phyloP scores from a whole-genome alignment of 495 filamentous ascomycete genomes.

The Friedmanniomyces simplex region DNA sequence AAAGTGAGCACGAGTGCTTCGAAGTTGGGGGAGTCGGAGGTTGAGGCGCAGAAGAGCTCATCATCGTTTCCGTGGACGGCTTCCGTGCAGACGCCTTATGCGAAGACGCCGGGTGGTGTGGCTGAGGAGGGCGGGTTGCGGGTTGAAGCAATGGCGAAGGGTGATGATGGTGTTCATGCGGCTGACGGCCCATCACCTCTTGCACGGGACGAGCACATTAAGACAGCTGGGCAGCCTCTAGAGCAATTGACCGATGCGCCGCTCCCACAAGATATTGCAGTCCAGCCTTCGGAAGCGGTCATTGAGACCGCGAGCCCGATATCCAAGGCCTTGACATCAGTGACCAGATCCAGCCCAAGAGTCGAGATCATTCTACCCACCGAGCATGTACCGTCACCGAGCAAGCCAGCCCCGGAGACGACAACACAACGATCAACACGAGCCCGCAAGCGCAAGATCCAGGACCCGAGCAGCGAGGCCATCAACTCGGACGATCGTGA shows the following conservation, averaged over 20 bases:
- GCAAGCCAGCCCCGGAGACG: not conserved
- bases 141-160: not conserved
- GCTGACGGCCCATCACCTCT: not conserved
- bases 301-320: not conserved
- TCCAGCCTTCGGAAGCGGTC: not conserved
- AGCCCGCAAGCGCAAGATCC: constrained; percentile 9
- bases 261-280: not conserved
- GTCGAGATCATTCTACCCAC: constrained; percentile 5
- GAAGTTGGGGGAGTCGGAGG: not conserved
- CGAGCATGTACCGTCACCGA: not conserved
- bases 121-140: not conserved
- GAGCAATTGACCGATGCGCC: not conserved
- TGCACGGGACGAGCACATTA: not conserved
- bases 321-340: too few species aligned
- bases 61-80: constrained; percentile 10
- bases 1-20: not conserved
- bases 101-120: not conserved
- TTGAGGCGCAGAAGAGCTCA: not conserved
- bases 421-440: not conserved
- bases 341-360: constrained; percentile 5
- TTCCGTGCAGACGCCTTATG: constrained; percentile 3
- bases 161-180: not conserved
- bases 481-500: constrained; percentile 21
- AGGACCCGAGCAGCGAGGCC: constrained; percentile 1
- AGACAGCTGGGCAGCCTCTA: not conserved